A percentile compares a stretch with the other conserved stretches of the same genome.
Conservation (phyloP, 1,284 basidiomycete species). For the Afroboletus lepidellus region DNA sequence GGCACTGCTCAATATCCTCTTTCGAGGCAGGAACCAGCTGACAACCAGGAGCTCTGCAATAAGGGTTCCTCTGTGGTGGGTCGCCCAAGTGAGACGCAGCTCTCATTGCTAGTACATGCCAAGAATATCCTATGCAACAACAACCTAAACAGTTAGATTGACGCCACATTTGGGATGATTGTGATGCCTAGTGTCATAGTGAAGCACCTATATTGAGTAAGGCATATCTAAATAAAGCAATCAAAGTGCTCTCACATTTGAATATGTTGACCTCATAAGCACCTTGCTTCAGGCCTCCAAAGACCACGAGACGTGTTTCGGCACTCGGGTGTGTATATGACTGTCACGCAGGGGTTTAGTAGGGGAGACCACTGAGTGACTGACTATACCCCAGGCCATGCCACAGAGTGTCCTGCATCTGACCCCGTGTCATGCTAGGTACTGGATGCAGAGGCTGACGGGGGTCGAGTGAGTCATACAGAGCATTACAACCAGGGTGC, state of each 20-base stretch:
- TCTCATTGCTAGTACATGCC: neutral
- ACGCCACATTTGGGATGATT: neutral
- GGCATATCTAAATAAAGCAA: too few relatives aligned
- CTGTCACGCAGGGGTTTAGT: slow-evolving; percentile 78
- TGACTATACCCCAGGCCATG: too few relatives aligned
- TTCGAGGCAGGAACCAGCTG: neutral
- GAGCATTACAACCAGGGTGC: slow-evolving; percentile 66
- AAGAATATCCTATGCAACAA: too few relatives aligned
- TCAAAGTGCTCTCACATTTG: too few relatives aligned
- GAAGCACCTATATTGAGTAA: neutral
- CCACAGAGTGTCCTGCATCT: too few relatives aligned
- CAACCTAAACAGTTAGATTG: too few relatives aligned
- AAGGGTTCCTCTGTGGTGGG: neutral
- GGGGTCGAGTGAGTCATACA: slow-evolving; percentile 68
- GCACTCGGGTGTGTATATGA: too few relatives aligned
- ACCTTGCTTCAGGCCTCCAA: too few relatives aligned
- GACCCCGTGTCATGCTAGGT: too few relatives aligned
- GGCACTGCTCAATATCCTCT: neutral
- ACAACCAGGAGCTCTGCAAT: neutral
- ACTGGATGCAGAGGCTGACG: slow-evolving; percentile 66
- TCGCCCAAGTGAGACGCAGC: neutral
- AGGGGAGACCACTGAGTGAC: slow-evolving; percentile 46
- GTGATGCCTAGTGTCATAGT: neutral
- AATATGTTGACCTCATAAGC: too few relatives aligned
- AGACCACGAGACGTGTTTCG: too few relatives aligned